Base-by-base conservation (phyloP, 2,329 filamentous ascomycete genomes). In the Zymoseptoria tritici region DNA sequence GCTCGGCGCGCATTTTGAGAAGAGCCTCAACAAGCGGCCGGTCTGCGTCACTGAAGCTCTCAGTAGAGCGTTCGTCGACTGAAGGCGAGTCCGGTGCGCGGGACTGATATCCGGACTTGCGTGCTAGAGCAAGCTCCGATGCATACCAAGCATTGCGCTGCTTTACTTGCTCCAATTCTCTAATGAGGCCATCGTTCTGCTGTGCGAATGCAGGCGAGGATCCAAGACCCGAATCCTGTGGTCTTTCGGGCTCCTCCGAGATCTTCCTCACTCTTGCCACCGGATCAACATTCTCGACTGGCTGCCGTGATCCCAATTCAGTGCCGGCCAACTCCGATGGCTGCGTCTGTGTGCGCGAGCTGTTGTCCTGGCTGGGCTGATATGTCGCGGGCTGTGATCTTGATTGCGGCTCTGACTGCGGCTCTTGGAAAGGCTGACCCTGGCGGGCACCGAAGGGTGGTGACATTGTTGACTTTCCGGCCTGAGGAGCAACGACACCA, bases 61-160 rank as follows among this genome's bases (percentile, higher is more conserved):
- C 91, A 2, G 87, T 81, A 0, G 83, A 81, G 61, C 88, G 85
- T 66, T 88, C 86, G 64, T 97, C 93, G 22, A 96, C 79, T 0
- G 85, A 81, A 13, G 90, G 86, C 69, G 84, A 65, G 16, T 68
- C 63, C 2, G 67, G 59, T 9, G 86, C 85, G 2, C 85, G 79
- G 63, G 90, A 83, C 6, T 85, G 82, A 70, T 97, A 99, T 4
- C 94, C 94, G 49, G 90, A 85, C 75, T 96, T 96, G 55, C 89
- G 86, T 6, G 94, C 95, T 64, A 99, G 79, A 60, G 96, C 91
- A 52, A 99, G 80, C 75, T 99, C 94, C 0, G 93, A 97, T 7
- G 91, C 91, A 74, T 96, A 97, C 94, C 94, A 99, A 0, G 93
- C 93, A 75, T 96, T 97, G 56, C 89, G 85, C 70, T 88, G 94